Percentiles rank a stretch among this genome's conserved stretches.
Evolutionary conservation across 352 stramenopile genomes (phyloP).

Genomic region (Elongisporangium prolatum): DNA sequence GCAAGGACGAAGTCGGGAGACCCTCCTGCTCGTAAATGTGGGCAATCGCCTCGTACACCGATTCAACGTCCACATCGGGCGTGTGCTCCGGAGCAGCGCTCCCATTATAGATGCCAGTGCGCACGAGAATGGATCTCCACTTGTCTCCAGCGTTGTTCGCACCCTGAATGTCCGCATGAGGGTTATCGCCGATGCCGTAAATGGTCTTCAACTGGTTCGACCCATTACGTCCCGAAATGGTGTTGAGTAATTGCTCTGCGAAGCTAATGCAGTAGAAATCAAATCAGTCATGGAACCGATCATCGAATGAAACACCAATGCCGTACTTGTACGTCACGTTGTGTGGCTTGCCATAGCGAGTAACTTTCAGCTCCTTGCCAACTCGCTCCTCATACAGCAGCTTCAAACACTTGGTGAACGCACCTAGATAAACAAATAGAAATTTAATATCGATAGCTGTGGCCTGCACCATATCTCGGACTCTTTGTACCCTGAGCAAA

Average conservation of each 20-base stretch:
- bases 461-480: not conserved
- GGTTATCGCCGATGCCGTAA: slow-evolving; percentile 90
- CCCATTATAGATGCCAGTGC: slow-evolving; percentile 81
- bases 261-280: slow-evolving; percentile 29
- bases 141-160: slow-evolving; percentile 78
- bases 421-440: slow-evolving; percentile 17
- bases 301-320: slow-evolving; percentile 1
- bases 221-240: slow-evolving; percentile 30
- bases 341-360: slow-evolving; percentile 82
- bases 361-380: slow-evolving; percentile 59
- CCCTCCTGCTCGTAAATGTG: slow-evolving; percentile 66
- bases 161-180: slow-evolving; percentile 79
- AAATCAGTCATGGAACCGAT: not conserved
- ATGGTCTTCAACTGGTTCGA: slow-evolving; percentile 49
- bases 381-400: slow-evolving; percentile 71
- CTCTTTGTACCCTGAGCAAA: slow-evolving; percentile 62
- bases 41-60: slow-evolving; percentile 71
- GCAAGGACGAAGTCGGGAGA: slow-evolving; percentile 34
- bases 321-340: slow-evolving; percentile 80
- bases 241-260: slow-evolving; percentile 61
- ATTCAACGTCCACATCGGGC: slow-evolving; percentile 56
- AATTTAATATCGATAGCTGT: not conserved
- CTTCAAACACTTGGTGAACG: slow-evolving; percentile 74
- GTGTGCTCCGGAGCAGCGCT: slow-evolving; percentile 52
- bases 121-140: slow-evolving; percentile 86